Base-by-base conservation (phyloP, 768 basidiomycete species). In the Russula foetens region DNA sequence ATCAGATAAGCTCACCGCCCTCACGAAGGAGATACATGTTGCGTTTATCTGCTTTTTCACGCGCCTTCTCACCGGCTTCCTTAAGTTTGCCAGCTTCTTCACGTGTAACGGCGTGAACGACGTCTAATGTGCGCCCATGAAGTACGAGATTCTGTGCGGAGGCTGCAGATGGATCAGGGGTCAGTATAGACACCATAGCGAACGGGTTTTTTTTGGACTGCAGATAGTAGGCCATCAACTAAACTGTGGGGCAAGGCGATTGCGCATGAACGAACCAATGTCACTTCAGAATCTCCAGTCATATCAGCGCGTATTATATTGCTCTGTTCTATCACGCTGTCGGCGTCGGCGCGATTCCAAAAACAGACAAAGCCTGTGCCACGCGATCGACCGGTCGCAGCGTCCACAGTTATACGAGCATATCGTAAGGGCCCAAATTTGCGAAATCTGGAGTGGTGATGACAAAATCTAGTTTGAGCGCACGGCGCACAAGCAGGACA, bases 311-410 rank as follows among this genome's bases (percentile, higher is more conserved):
- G 82, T 5, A 92, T 73, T 6, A 85, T 75, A 26, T 90, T 84
- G 60, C 92, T 88, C 69, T 94, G 90, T 56, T 84, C 78, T 24
- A 98, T 79, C 9, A 84, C 92, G 61, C 84, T 84, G 68, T 95
- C 86, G 17, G 95, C 95, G 64, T 95, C 89, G 64, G 85, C 89
- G 62, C 81, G 84, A 59, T 95, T 92, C 94, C 96, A 98, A 74
- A 96, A 98, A 71, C 94, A 98, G 2, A 87, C 93, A 69, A 99
- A 99, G 3, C 94, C 97, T 7, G 94, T 96, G 26, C 97, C 97
- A 48, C 93, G 81, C 24, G 96, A 93, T 48, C 94, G 86, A 19
- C 87, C 91, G 1, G 87, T 92, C 1, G 78, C 83, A 7, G 76
- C 78, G 66, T 98, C 97, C 72, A 93, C 76, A 0, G 95, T 89